phyloP scores from a whole-genome alignment of 805 yeast genomes.

The Wickerhamomyces xylosicus region DNA sequence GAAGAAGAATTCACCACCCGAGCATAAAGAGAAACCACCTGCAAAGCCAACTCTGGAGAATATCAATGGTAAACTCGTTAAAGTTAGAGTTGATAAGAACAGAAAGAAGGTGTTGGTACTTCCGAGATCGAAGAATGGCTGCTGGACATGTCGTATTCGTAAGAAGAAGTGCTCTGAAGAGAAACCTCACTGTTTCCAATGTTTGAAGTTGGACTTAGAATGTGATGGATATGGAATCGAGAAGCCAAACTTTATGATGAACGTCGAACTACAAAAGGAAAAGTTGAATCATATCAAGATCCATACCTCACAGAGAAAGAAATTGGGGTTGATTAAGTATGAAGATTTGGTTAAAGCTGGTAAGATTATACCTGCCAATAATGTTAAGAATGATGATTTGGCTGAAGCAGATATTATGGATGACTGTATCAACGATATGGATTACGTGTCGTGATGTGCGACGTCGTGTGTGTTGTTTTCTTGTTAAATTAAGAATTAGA shows the following conservation, averaged over 20 bases:
- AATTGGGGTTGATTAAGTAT: constrained; percentile 24
- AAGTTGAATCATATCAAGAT: constrained; percentile 42
- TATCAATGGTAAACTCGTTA: neutral
- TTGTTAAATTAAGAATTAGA: too few relatives aligned
- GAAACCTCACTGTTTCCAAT: constrained; percentile 49
- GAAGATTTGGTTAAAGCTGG: neutral
- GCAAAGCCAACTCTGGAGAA: neutral
- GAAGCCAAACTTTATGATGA: constrained; percentile 47
- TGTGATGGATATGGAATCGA: constrained; percentile 46
- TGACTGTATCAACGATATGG: too few relatives aligned
- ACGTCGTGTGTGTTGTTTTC: too few relatives aligned
- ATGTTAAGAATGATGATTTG: neutral
- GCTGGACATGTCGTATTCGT: constrained; percentile 72
- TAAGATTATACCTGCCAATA: neutral
- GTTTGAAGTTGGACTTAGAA: constrained; percentile 40
- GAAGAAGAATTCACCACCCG: neutral
- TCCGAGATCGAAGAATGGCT: constrained; percentile 46
- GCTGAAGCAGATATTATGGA: too few relatives aligned
- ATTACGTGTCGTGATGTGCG: too few relatives aligned
- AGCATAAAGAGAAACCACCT: constrained; percentile 1
- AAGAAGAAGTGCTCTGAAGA: constrained; percentile 67
- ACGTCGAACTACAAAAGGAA: constrained; percentile 27
- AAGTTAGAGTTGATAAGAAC: neutral
- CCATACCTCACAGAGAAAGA: constrained; percentile 31
- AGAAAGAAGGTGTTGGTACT: constrained; percentile 7